These are phyloP conservation scores for Jasminum sambac DNA, from an alignment of 257 asterid species.

Conservation along the genomic window DNA sequence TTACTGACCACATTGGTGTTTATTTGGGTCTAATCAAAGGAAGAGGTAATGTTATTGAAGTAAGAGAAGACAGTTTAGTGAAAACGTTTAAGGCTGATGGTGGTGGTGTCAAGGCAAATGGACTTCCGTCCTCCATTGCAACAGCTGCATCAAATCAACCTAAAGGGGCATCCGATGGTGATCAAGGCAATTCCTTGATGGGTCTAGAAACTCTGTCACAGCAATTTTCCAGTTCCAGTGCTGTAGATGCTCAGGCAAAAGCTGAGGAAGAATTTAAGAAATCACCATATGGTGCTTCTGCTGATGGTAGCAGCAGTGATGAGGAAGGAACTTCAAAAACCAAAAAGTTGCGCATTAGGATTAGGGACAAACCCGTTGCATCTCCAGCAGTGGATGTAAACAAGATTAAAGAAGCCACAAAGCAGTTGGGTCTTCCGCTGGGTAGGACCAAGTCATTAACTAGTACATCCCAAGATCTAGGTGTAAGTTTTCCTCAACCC, in stretches of 20 bases:
- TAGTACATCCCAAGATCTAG: constrained; percentile 71
- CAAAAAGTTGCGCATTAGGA: constrained; percentile 71
- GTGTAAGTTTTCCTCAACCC: constrained; percentile 64
- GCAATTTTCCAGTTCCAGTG: constrained; percentile 51
- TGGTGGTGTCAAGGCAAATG: constrained; percentile 54
- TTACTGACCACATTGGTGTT: constrained; percentile 96
- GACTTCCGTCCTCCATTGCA: constrained; percentile 45
- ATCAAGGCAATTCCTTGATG: constrained; percentile 59
- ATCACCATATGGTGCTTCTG: constrained; percentile 70
- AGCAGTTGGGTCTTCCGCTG: constrained; percentile 78
- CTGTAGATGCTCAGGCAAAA: constrained; percentile 87
- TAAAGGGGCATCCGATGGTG: constrained; percentile 44
- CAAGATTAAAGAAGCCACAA: constrained; percentile 97
- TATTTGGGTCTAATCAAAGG: constrained; percentile 95
- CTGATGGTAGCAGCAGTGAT: constrained; percentile 95
- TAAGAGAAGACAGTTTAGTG: constrained; percentile 88
- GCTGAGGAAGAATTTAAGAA: constrained; percentile 98
- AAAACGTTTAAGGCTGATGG: constrained; percentile 68
- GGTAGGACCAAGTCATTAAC: constrained; percentile 80
- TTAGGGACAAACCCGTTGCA: constrained; percentile 81
- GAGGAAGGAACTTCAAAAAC: constrained; percentile 88
- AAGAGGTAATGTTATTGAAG: constrained; percentile 93
- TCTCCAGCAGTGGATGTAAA: constrained; percentile 84
- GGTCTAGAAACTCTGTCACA: constrained; percentile 76
- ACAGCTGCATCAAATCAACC: constrained; percentile 49